Evolutionary conservation across 163 green algal genomes (phyloP).

Genomic region (Volvox carteri): DNA sequence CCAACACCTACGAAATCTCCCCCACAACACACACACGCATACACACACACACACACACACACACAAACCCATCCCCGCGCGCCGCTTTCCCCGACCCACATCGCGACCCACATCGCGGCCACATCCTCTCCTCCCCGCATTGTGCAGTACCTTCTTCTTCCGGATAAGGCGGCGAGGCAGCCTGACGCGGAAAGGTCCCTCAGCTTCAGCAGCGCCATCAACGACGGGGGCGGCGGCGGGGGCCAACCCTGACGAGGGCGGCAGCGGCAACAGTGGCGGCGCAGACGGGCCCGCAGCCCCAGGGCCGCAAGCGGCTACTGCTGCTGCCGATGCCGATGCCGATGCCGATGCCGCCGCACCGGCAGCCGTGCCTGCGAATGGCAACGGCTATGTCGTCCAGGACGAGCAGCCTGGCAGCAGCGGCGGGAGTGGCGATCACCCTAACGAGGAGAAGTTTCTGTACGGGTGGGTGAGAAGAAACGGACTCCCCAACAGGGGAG

Average conservation of each 20-base stretch:
- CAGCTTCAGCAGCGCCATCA: no score
- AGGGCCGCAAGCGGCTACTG: no score
- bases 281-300: neutral
- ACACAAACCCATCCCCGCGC: no score
- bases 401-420: neutral
- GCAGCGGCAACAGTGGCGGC: neutral
- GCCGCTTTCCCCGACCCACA: no score
- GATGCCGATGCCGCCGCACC: neutral
- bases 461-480: conserved; percentile 71
- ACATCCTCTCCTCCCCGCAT: no score
- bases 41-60: no score
- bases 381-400: neutral
- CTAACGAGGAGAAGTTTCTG: conserved; percentile 53
- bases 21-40: no score
- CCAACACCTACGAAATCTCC: no score
- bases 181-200: neutral
- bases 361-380: no score
- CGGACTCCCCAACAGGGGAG: no score
- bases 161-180: conserved; percentile 64
- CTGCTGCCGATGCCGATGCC: neutral
- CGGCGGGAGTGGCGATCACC: neutral
- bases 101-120: no score
- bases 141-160: conserved; percentile 82
- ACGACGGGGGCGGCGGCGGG: no score
- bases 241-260: neutral